Percentiles rank a stretch among this genome's conserved stretches.
Evolutionary conservation across 106 monocot genomes (phyloP).

Genomic region (Platanthera zijinensis): DNA sequence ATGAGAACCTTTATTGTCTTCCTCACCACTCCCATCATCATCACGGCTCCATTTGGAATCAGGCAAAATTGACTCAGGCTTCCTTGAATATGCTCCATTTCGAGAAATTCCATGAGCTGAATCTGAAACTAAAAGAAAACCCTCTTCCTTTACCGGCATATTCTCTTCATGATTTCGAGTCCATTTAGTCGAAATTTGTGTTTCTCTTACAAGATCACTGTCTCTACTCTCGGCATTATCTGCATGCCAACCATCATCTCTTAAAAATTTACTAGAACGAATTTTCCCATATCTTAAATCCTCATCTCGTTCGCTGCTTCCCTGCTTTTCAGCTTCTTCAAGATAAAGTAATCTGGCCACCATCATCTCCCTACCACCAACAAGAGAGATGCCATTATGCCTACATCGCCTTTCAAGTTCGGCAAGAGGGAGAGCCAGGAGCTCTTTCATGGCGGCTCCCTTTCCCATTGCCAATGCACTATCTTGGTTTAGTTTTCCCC

Average conservation of each 20-base stretch:
- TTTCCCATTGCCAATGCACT: conserved; percentile 91
- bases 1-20: conserved; percentile 43
- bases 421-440: conserved; percentile 70
- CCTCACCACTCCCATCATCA: conserved; percentile 79
- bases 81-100: conserved; percentile 24
- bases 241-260: conserved; percentile 27
- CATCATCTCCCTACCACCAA: conserved; percentile 96
- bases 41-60: conserved; percentile 92
- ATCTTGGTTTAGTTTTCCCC: conserved; percentile 63
- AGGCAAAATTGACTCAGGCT: conserved; percentile 50
- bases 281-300: conserved; percentile 38
- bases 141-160: conserved; percentile 11
- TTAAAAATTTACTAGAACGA: conserved; percentile 25
- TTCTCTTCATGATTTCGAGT: conserved; percentile 19
- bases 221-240: conserved; percentile 25
- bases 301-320: conserved; percentile 56
- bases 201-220: conserved; percentile 9
- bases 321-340: conserved; percentile 89
- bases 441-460: conserved; percentile 80
- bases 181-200: conserved; percentile 11
- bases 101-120: conserved; percentile 23
- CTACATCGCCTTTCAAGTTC: conserved; percentile 95
- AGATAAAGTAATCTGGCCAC: conserved; percentile 88
- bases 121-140: conserved; percentile 14
- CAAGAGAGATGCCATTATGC: conserved; percentile 87